Evolutionary conservation across 331 rosid genomes (phyloP), one percentile per base, ranked within the genome.

Genomic region (Ulmus americana): DNA sequence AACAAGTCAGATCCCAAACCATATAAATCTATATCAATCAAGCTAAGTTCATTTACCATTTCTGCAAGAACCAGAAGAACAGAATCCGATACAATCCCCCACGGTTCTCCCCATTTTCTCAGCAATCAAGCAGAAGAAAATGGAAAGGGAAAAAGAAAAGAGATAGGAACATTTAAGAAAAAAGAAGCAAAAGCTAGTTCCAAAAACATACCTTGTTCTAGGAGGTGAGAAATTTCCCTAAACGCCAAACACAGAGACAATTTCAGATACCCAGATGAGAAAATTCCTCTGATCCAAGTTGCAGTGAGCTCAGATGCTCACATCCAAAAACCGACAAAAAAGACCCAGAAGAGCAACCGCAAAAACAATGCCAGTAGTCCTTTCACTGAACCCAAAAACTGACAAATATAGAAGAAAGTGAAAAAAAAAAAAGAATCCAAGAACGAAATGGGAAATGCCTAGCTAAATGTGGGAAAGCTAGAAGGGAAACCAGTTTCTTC

Each of bases 321-420:
- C 64, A 50, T 69, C 35, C 54, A 65, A 45, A 68, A 61, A 57
- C 74, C 41, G 71, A 77, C 70, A 61, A 53, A 73, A 70, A 71
- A 68, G 71, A 71, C 79, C 73, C 78, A 72, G 78, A 79, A 73
- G 45, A 76, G 78, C 69, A 70, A 69, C 72, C 61, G 62, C 48
- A 63, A 46, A 45, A 64, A 76, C 79, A 80, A 83, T 75, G 90
- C 72, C 75, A 39, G 75, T 72, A 39, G 75, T 74, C 63, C 74
- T 15, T 28, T 67, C 81, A 82, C 79, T 58, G 71, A 74, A 90
- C 87, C 86, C 86, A 69, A 81, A 74, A 82, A 80, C 90, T 83
- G 92, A 91, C 90, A 86, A 41, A 64, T 53, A 65, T 53, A 80
- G 66, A 44, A 84, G 69, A 59, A 70, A 72, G 80, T 65, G 77